Evolutionary conservation across 495 filamentous ascomycete species (phyloP), one percentile per base, ranked within the genome.

Genomic region (Cercophora sp.): DNA sequence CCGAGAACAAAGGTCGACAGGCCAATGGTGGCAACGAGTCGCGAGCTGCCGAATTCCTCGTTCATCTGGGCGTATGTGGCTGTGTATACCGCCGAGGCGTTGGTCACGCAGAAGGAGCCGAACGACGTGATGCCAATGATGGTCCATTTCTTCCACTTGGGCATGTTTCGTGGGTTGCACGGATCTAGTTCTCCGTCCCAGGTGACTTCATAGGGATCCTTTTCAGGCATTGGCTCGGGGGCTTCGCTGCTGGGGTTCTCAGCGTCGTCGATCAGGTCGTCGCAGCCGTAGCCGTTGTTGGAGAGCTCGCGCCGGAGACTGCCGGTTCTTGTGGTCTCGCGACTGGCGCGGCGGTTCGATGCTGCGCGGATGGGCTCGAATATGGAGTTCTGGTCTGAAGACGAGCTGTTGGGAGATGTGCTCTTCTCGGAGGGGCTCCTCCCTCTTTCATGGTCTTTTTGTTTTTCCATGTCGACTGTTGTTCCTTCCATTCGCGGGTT

Each of bases 61-160:
- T 81, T 85, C 61, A 96, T 76, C 65, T 96, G 91, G n/a, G 31
- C 62, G 67, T 96, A 97, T 0, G 87, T 94, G 8, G 81, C 81
- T 2, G 90, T 92, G 63, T 98, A 96, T 61, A 95, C 83, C 1
- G 90, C 91, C 18, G 87, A 92, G 2, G 89, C 81, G 65, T 88
- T 92, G 5, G 92, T 96, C 43, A 96, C 91, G 67, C 88, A 91
- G 43, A 94, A 71, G 10, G 86, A 86, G 1, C 85, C 86, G 48
- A 81, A 60, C 8, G 82, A 83, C 9, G 89, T 76, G 56, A 96
- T 86, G 19, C 77, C 55, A 6, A 87, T 81, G 48, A 93, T 83
- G n/a, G 85, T 24, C 92, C 93, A 96, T 56, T 87, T 88, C 35
- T 80, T 74, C 16, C 69, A 61, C n/a, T 65, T 75, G n/a, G 68